Evolutionary conservation across 2,329 filamentous ascomycete genomes (phyloP), one percentile per base, ranked within the genome.

Genomic region (Penicillium sp.): DNA sequence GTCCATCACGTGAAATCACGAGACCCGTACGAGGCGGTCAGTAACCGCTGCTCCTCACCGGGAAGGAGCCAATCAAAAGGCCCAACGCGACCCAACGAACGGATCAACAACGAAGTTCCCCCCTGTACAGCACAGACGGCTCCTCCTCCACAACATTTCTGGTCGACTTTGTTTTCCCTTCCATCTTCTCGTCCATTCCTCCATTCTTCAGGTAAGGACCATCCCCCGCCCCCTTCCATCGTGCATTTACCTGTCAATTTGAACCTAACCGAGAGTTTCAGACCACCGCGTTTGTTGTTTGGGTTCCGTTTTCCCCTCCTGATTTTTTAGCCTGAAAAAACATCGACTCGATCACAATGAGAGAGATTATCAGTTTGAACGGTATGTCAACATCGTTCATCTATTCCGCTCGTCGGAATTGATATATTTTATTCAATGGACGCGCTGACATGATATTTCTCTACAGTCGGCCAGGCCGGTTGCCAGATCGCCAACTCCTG

Each of bases 401-500:
- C 47, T 17, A 60, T 62, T 71, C 37, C 52, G 23, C 50, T 61
- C 35, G 37, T 53, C 46, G 58, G 56, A 55, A 42, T 62, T 38
- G 31, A 42, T 48, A 43, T 57, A 29, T 56, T 57, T 29, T 50
- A 46, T 23, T 46, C 63, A 49, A 55, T 49, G 55, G 45, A 63
- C 64, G 73, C 79, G 75, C 73, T 78, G 61, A 71, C 64, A 52
- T 55, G 35, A 59, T 60, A 10, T 45, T 50, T 31, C 41, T 46
- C 50, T 78, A 65, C 80, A 99, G 94, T 99, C 86, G 94, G 94
- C 82, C 94, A 99, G 87, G 94, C 94, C 79, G 94, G 94, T 89
- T 97, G 94, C 88, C 94, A 99, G 81, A 99, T 99, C 77, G 94
- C 93, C 83, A 99, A 99, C 86, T 94, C 94, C 73, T 97, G 94